Evolutionary conservation across 345 rosid species (phyloP).

Genomic region (Gossypium australe): DNA sequence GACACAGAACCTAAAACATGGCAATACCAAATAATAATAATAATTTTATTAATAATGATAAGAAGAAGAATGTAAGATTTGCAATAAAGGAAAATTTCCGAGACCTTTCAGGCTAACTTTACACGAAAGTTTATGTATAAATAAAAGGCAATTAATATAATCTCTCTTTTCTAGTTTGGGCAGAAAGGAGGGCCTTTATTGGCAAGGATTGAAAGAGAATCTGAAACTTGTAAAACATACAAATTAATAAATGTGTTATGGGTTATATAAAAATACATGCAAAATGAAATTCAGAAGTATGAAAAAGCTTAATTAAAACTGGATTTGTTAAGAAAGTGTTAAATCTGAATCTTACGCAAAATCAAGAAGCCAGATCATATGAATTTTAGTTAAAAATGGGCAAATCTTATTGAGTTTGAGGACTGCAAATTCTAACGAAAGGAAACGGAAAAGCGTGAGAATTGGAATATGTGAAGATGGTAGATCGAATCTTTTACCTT

Average conservation of each 20-base stretch:
- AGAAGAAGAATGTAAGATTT: background rate
- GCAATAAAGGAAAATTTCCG: background rate
- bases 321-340: background rate
- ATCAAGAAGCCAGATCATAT: background rate
- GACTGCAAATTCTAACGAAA: background rate
- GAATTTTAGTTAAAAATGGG: background rate
- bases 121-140: background rate
- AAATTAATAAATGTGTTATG: background rate
- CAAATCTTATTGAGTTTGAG: background rate
- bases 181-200: too few relatives aligned
- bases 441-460: background rate
- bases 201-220: background rate
- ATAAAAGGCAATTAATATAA: background rate
- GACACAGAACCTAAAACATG: conserved; percentile 32
- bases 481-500: conserved; percentile 6
- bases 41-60: background rate
- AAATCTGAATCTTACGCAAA: background rate
- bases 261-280: background rate
- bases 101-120: background rate
- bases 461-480: background rate
- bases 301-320: background rate
- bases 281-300: background rate
- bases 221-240: background rate
- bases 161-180: too few relatives aligned
- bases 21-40: background rate